Base-by-base conservation (phyloP, 1,139 yeast species). In the Hansenula lynferdii region DNA sequence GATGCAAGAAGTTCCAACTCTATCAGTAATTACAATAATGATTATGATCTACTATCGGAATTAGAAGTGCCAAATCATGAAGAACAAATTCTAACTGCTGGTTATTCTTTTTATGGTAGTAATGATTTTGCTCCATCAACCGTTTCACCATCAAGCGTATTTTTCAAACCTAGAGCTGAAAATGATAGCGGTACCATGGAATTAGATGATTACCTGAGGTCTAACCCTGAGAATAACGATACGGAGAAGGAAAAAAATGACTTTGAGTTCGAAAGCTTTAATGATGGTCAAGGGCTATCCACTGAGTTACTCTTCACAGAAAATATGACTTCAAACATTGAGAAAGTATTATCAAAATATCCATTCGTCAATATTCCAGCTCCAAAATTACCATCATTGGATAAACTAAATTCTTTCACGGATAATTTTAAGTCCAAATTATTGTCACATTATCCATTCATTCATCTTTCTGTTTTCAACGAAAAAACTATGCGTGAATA, bases 361-460 rank as follows among this genome's bases (percentile, higher is more conserved):
- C 85, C 82, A 20, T 75, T 73, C 43, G 72, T 72, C 51, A 86
- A 83, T 2, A 69, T 73, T 14, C 73, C 73, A 54, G 71, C 80
- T 4, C 85, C 87, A 16, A 61, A 70, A 3, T 67, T 81, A 26
- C 86, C 87, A 2, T 63, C 75, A 7, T 71, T 75, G 50, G 79
- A 77, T 34, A 72, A 70, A 42, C 57, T 84, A 47, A 85, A 84
- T 56, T 56, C 58, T 30, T 83, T 73, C 54, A 66, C 79, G 35
- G 61, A 64, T 10, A 66, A 65, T 32, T 83, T 82, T 52, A 61
- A 64, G 34, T 56, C 60, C 10, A 65, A 68, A 26, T 83, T 83
- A 49, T 61, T 80, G 30, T 58, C 67, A 6, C 87, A 80, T 53
- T 77, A 76, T 50, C 87, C 92, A 11, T 81, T 83, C 47, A 77